Evolutionary conservation across 495 filamentous ascomycete species (phyloP).

Genomic region (Hypoxylon fragiforme): DNA sequence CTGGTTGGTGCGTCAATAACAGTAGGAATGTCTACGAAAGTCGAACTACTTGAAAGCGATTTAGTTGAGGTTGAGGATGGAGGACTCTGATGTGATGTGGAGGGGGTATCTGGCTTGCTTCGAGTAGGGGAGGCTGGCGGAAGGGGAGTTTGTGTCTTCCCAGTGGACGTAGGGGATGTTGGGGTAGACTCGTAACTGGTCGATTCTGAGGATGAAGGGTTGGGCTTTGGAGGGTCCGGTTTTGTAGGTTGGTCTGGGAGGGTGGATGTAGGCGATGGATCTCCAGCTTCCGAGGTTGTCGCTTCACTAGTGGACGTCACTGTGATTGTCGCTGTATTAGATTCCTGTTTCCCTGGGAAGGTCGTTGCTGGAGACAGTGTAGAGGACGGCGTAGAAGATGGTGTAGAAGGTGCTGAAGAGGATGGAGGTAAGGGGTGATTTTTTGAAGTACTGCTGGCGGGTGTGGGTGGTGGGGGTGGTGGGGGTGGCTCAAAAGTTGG

Average conservation of each 20-base stretch:
- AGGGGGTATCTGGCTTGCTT: not conserved
- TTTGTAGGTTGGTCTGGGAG: conserved; percentile 1
- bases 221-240: not conserved
- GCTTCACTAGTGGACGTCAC: not conserved
- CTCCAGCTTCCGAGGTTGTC: not conserved
- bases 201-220: not conserved
- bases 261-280: conserved; percentile 1
- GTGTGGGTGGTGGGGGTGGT: not conserved
- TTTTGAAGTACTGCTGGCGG: too few relatives aligned
- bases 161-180: not conserved
- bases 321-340: not conserved
- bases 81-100: not conserved
- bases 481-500: not conserved
- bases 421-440: too few relatives aligned
- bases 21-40: not conserved
- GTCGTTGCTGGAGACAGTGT: too few relatives aligned
- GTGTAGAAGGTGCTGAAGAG: too few relatives aligned
- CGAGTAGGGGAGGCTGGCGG: not conserved
- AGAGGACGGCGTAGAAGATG: too few relatives aligned
- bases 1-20: not conserved
- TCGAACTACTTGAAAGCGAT: not conserved
- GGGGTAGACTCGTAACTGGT: not conserved
- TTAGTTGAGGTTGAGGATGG: conserved; percentile 4
- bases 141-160: not conserved
- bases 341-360: not conserved